Conservation (phyloP, 306 rosid genomes). For the Castanospermum australe region DNA sequence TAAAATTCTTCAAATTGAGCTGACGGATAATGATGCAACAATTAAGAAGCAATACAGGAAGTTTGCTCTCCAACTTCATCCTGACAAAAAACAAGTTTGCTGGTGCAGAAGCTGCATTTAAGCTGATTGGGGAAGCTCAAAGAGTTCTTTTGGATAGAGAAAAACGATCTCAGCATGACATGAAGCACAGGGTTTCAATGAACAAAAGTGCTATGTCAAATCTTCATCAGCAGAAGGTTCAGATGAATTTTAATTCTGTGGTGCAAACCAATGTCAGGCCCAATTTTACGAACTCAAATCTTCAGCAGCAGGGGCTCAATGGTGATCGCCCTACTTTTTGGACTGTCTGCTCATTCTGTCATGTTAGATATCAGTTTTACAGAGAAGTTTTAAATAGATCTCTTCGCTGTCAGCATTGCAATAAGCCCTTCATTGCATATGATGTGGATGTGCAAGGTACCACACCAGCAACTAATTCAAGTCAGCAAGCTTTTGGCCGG, state of each 20-base stretch:
- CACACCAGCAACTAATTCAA: slow-evolving; percentile 38
- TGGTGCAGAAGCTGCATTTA: slow-evolving; percentile 97
- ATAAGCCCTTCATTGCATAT: slow-evolving; percentile 59
- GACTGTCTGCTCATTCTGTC: slow-evolving; percentile 79
- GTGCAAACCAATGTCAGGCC: slow-evolving; percentile 49
- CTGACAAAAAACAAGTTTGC: slow-evolving; percentile 91
- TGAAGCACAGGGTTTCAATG: slow-evolving; percentile 41
- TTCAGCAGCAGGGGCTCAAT: slow-evolving; percentile 43
- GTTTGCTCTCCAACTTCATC: slow-evolving; percentile 93
- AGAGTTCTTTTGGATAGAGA: slow-evolving; percentile 74
- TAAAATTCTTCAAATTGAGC: slow-evolving; percentile 78
- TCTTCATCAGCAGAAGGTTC: slow-evolving; percentile 44
- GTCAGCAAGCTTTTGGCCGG: slow-evolving; percentile 46
- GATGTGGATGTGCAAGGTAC: slow-evolving; percentile 46
- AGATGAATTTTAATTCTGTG: slow-evolving; percentile 38
- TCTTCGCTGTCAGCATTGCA: slow-evolving; percentile 68
- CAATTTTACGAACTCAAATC: slow-evolving; percentile 38
- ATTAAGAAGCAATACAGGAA: slow-evolving; percentile 89
- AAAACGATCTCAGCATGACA: slow-evolving; percentile 62
- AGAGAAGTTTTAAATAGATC: slow-evolving; percentile 58
- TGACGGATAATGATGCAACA: slow-evolving; percentile 59
- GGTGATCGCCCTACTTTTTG: slow-evolving; percentile 59
- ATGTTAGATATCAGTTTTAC: slow-evolving; percentile 54
- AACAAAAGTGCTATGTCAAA: slow-evolving; percentile 34
- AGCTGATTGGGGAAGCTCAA: slow-evolving; percentile 91